Evolutionary conservation across 345 rosid genomes (phyloP), one percentile per base, ranked within the genome.

Genomic region (Moricandia arvensis): DNA sequence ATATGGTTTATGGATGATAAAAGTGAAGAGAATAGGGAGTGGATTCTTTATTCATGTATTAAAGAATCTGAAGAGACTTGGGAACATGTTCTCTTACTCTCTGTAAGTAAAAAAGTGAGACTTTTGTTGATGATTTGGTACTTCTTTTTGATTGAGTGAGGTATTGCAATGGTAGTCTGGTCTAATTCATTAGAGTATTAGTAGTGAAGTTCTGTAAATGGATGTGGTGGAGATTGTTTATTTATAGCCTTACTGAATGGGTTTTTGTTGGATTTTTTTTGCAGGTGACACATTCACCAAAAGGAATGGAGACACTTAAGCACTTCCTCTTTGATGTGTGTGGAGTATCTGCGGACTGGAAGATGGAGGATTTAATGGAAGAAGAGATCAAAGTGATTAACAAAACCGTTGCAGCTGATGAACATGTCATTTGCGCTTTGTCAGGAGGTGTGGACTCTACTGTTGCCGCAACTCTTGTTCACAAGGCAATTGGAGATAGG

Each of bases 381-480:
- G 94, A 93, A 84, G 98, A 95, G 82, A 86, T 95, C 71, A 86
- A 86, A 83, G 86, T 79, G 59, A 88, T 95, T 74, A 90, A 83
- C 18, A 73, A 73, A 66, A 83, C 85, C 0, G 89, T 95, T 64
- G 91, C 85, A 27, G 81, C 90, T 17, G 93, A 88, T 58, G 98
- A 93, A 10, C 98, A 88, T 71, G 98, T 89, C 73, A 95, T 95
- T 10, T 95, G 99, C 74, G 99, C 98, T 1, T 79, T 95, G 35
- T 95, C 97, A 0, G 99, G 99, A 26, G 98, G 99, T 53, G 99
- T 95, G 34, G 99, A 95, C 86, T 95, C 99, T 49, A 89, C 99
- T 30, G 98, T 95, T 80, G 98, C 98, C 0, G 99, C 98, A 13
- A 89, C 96, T 73, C 97, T 95, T 82, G 97, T 95, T 79, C 97